Percentiles rank a stretch among this genome's conserved stretches.
phyloP scores from a whole-genome alignment of 768 basidiomycete genomes.

The Cystoderma amianthinum region DNA sequence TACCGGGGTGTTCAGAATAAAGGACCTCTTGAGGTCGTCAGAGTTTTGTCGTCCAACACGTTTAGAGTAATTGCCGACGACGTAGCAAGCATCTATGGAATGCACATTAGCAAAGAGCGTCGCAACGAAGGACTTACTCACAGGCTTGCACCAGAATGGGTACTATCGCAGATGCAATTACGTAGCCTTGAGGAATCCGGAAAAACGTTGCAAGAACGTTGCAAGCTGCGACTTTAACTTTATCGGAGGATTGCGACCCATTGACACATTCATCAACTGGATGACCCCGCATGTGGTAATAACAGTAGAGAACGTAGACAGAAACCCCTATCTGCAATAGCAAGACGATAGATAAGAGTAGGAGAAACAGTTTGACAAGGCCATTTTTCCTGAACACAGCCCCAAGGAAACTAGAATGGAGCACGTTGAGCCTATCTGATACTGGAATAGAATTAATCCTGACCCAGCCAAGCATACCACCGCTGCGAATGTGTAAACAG shows the following conservation, averaged over 20 bases:
- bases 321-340: conserved; percentile 21
- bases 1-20: background rate
- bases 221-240: conserved; percentile 22
- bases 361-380: conserved; percentile 24
- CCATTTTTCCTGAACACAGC: conserved; percentile 28
- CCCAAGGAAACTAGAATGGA: conserved; percentile 25
- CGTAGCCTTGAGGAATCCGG: conserved; percentile 17
- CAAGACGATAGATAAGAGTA: conserved; percentile 21
- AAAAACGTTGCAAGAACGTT: conserved; percentile 16
- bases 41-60: background rate
- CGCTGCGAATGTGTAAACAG: conserved; percentile 23
- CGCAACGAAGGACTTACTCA: conserved; percentile 14
- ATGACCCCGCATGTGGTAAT: conserved; percentile 19
- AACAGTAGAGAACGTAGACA: conserved; percentile 23
- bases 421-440: background rate
- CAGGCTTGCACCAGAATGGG: conserved; percentile 31
- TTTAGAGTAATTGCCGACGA: background rate
- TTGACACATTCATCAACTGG: conserved; percentile 20
- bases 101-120: too few relatives aligned
- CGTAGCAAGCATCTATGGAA: conserved; percentile 5
- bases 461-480: conserved; percentile 19
- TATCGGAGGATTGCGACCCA: conserved; percentile 13
- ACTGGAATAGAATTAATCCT: conserved; percentile 17
- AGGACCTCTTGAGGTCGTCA: background rate
- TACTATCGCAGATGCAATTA: conserved; percentile 24